A percentile compares a stretch with the other conserved stretches of the same genome.
phyloP scores from a whole-genome alignment of 495 filamentous ascomycete genomes.

The Penicillium verhagenii region DNA sequence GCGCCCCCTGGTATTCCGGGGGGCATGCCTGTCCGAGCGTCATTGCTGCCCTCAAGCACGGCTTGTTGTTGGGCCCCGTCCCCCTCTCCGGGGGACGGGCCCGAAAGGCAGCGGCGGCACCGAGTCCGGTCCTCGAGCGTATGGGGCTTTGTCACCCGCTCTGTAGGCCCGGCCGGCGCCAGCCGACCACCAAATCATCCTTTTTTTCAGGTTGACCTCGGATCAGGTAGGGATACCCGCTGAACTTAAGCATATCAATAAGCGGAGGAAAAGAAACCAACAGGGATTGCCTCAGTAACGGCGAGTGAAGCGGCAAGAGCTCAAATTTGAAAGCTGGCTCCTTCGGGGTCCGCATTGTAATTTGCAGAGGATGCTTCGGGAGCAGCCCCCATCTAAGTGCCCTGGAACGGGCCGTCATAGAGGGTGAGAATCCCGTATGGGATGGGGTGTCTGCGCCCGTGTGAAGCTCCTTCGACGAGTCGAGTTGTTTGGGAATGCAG shows the following conservation, averaged over 20 bases:
- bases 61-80: slow-evolving; percentile 47
- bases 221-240: slow-evolving; percentile 65
- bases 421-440: slow-evolving; percentile 62
- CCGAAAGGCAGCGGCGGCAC: slow-evolving; percentile 47
- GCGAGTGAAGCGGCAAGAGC: slow-evolving; percentile 70
- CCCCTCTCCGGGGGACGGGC: slow-evolving; percentile 26
- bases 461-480: slow-evolving; percentile 49
- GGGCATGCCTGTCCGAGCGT: slow-evolving; percentile 69
- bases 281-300: slow-evolving; percentile 68
- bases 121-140: slow-evolving; percentile 40
- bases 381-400: slow-evolving; percentile 52
- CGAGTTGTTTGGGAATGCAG: slow-evolving; percentile 22
- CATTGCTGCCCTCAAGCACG: slow-evolving; percentile 52
- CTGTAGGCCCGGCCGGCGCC: slow-evolving; percentile 17
- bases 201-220: slow-evolving; percentile 55
- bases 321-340: slow-evolving; percentile 70
- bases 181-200: slow-evolving; percentile 12
- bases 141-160: slow-evolving; percentile 38
- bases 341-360: slow-evolving; percentile 59
- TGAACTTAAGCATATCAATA: slow-evolving; percentile 76
- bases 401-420: slow-evolving; percentile 61
- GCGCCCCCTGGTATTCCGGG: slow-evolving; percentile 61
- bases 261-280: slow-evolving; percentile 62
- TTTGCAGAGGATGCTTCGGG: slow-evolving; percentile 65
- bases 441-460: slow-evolving; percentile 46